These are phyloP conservation scores for Priceomyces haplophilus DNA, from an alignment of 805 yeast genomes.

Conservation along the genomic window DNA sequence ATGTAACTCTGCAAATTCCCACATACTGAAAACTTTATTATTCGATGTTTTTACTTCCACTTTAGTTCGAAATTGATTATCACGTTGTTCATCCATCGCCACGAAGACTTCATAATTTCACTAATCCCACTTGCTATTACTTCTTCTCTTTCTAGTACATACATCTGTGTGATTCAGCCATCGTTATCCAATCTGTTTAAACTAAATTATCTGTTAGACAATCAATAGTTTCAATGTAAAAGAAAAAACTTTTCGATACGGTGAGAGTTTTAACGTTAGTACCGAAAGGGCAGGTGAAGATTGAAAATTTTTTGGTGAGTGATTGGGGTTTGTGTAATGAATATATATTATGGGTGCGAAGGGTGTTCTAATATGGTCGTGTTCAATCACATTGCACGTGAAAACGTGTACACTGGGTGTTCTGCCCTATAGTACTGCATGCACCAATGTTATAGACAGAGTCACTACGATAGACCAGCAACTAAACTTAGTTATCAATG, in stretches of 20 bases:
- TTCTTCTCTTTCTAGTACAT: conserved; percentile 42
- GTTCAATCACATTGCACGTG: background rate
- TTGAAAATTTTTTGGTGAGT: conserved; percentile 4
- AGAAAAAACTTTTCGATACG: conserved; percentile 9
- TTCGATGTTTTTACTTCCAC: too few relatives aligned
- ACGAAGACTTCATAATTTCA: background rate
- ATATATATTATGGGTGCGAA: conserved; percentile 8
- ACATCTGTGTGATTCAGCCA: conserved; percentile 99
- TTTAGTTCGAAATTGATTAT: background rate
- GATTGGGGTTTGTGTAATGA: conserved; percentile 8
- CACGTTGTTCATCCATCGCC: background rate
- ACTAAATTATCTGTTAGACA: conserved; percentile 1
- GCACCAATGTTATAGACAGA: too few relatives aligned
- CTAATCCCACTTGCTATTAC: background rate
- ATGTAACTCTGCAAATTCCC: too few relatives aligned
- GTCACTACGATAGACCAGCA: too few relatives aligned
- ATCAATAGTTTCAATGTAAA: conserved; percentile 3
- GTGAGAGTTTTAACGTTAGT: conserved; percentile 6
- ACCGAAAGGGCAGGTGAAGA: background rate
- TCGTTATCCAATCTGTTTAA: conserved; percentile 34
- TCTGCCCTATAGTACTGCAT: background rate
- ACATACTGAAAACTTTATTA: too few relatives aligned
- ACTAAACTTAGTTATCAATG: too few relatives aligned
- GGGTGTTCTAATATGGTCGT: conserved; percentile 5
- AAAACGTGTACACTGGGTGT: background rate